Base-by-base conservation (phyloP, 108 stramenopile genomes). In the Pseudonitzschia pungens region DNA sequence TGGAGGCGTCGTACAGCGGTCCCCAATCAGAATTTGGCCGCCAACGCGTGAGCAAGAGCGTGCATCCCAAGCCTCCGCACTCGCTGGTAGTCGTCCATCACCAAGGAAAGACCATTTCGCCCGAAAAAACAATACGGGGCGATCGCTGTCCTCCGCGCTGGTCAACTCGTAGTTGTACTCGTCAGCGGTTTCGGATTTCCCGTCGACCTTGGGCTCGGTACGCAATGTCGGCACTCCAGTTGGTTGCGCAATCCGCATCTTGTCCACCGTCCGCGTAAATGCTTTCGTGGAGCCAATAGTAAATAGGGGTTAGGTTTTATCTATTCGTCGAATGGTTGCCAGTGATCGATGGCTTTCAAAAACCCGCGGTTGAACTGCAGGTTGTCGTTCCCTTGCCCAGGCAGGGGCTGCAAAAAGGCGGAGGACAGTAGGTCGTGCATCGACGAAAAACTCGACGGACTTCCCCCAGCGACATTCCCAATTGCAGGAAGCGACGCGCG, bases 91-190 rank as follows among this genome's bases (percentile, higher is more conserved):
- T 96, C 96, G 58, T 98, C 84, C 33, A 89, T 74, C 96, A 98
- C 87, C 91, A 96, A 2, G 92, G 89, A 81, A 96, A 98, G 0
- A 98, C 91, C 92, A 96, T 96, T 83, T 98, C 97, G 11, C 95
- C 96, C n/a, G n/a, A 73, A 90, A 91, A 69, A 95, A 87, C 6
- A 91, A 50, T 0, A 81, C 84, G 12, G 88, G 93, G 14, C 43
- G 31, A 27, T 88, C 71, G 7, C 66, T 56, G 50, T 76, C 60
- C 15, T 51, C 32, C 0, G 0, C 0, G 60, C 58, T 36, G 14
- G 91, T 87, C 24, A 71, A 21, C 41, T 65, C 81, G 71, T 87
- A 96, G 74, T 94, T 90, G 79, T 91, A 78, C 26, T 73, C 56
- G 18, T 0, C n/a, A 5, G 16, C 60, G n/a, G 26, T 15, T 29